Evolutionary conservation across 108 stramenopile genomes (phyloP).

Genomic region (Nitzschia palea): DNA sequence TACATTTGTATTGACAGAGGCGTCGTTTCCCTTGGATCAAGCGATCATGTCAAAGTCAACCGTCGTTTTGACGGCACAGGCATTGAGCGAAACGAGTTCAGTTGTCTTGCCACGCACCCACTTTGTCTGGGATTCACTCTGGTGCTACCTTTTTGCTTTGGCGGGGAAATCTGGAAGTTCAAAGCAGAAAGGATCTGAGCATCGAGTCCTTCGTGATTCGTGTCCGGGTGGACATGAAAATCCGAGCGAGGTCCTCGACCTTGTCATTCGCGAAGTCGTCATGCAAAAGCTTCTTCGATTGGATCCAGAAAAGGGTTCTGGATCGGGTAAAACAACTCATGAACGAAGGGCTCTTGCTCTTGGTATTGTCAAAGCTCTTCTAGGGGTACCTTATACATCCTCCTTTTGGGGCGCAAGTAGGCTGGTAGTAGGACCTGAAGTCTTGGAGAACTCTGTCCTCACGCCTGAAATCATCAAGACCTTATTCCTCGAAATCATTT

Average conservation of each 20-base stretch:
- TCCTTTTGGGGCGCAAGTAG: slow-evolving; percentile 50
- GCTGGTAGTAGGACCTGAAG: slow-evolving; percentile 35
- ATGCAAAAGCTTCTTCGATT: slow-evolving; percentile 43
- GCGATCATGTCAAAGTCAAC: slow-evolving; percentile 54
- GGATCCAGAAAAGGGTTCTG: slow-evolving; percentile 34
- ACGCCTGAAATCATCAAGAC: slow-evolving; percentile 46
- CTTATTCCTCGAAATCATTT: slow-evolving; percentile 67
- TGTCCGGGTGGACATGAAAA: slow-evolving; percentile 32
- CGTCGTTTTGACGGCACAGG: slow-evolving; percentile 37
- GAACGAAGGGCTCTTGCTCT: slow-evolving; percentile 66
- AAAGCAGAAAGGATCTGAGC: not conserved
- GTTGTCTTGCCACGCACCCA: slow-evolving; percentile 76
- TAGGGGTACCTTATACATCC: slow-evolving; percentile 52
- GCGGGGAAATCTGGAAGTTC: not conserved
- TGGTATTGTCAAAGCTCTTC: slow-evolving; percentile 41
- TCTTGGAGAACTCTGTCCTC: slow-evolving; percentile 51
- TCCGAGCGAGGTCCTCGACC: slow-evolving; percentile 38
- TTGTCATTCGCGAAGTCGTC: slow-evolving; percentile 56
- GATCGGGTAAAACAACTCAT: slow-evolving; percentile 48
- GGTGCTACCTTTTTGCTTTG: slow-evolving; percentile 51
- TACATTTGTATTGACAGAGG: not conserved
- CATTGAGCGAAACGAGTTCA: slow-evolving; percentile 58
- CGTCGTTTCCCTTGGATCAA: slow-evolving; percentile 51
- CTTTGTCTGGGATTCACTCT: slow-evolving; percentile 81
- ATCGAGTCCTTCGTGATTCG: slow-evolving; percentile 26